A percentile compares a stretch with the other conserved stretches of the same genome.
phyloP scores from a whole-genome alignment of 495 filamentous ascomycete species.

The Lepraria neglecta region DNA sequence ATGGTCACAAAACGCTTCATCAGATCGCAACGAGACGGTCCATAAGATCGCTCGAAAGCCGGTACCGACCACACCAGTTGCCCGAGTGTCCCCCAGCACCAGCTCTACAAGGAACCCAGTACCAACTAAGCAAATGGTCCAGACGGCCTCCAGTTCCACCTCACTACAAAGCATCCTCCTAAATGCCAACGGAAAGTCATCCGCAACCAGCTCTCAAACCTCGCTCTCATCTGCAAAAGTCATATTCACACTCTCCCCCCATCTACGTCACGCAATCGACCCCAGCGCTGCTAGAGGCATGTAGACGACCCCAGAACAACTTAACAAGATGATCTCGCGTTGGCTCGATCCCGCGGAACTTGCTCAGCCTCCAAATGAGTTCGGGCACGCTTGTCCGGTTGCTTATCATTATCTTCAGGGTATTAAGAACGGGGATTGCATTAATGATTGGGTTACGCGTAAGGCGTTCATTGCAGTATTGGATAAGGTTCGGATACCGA shows the following conservation, averaged over 20 bases:
- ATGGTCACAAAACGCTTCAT: neutral
- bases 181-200: too few species aligned
- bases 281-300: neutral
- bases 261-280: too few species aligned
- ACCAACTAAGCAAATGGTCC: too few species aligned
- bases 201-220: too few species aligned
- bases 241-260: too few species aligned
- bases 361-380: neutral
- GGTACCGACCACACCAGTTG: neutral
- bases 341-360: neutral
- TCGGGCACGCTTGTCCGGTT: neutral
- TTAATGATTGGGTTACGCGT: conserved; percentile 2
- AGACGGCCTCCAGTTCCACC: too few species aligned
- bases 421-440: neutral
- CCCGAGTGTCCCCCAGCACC: neutral
- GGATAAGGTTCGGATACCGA: neutral
- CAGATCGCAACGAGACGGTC: neutral
- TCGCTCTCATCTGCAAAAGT: too few species aligned
- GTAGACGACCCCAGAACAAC: neutral
- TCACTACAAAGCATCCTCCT: too few species aligned
- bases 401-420: neutral
- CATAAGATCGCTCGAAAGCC: neutral
- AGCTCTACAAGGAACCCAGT: neutral
- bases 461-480: neutral
- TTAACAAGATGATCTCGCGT: neutral